Percentiles rank a stretch among this genome's conserved stretches.
Evolutionary conservation across 2,329 filamentous ascomycete genomes (phyloP).

Genomic region (Colletotrichum endophyticum): DNA sequence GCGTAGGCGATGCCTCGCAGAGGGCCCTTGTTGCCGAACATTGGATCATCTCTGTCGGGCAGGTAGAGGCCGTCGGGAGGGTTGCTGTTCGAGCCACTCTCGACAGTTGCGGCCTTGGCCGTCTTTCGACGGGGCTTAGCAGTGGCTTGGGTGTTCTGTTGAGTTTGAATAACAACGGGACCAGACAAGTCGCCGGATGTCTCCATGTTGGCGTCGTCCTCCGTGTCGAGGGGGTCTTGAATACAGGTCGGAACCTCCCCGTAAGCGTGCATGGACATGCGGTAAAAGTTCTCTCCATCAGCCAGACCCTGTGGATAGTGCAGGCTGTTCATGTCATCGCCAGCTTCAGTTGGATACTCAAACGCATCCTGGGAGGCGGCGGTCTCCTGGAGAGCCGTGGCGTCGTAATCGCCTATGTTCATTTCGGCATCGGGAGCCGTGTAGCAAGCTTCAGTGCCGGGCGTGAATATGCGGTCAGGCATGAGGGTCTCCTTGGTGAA

Average conservation of each 20-base stretch:
- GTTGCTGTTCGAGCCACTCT: background rate
- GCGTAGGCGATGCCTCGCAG: background rate
- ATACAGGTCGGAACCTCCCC: background rate
- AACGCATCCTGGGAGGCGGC: too few relatives aligned
- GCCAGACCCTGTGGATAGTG: too few relatives aligned
- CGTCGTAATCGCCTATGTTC: accelerated
- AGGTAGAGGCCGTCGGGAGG: background rate
- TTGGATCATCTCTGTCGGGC: accelerated
- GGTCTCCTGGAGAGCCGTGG: background rate
- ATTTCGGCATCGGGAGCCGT: background rate
- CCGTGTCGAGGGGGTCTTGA: background rate
- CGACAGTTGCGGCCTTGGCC: accelerated
- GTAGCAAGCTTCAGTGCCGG: background rate
- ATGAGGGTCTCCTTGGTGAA: background rate
- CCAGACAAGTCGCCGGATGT: too few relatives aligned
- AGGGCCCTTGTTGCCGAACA: background rate
- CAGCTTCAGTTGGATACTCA: too few relatives aligned
- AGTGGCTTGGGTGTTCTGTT: background rate
- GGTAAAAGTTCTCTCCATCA: too few relatives aligned
- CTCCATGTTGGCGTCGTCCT: background rate
- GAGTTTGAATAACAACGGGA: background rate
- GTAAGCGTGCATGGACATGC: too few relatives aligned
- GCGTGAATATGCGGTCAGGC: too few relatives aligned
- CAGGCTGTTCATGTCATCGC: too few relatives aligned
- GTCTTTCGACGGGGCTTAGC: background rate